Conservation (phyloP, 176 grass and related monocot species). For the Juncus effusus region DNA sequence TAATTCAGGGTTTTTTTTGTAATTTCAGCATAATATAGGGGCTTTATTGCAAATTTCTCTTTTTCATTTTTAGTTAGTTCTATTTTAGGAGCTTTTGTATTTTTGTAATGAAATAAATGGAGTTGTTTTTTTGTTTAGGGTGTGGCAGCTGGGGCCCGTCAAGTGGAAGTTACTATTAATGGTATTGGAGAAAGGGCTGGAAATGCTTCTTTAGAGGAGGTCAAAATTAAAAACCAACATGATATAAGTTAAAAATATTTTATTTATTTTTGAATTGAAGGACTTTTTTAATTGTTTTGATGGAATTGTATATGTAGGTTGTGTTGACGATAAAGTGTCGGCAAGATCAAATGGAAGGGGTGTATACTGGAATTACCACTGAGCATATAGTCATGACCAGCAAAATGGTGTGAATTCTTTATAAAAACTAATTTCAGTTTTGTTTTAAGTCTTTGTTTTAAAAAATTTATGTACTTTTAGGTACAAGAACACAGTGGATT, state of each 20-base stretch:
- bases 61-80: too few relatives aligned
- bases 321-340: constrained; percentile 89
- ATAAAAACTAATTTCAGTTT: background rate
- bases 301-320: constrained; percentile 37
- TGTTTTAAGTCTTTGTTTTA: constrained; percentile 10
- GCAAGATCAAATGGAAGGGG: constrained; percentile 62
- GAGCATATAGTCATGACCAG: constrained; percentile 82
- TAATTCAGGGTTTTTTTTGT: too few relatives aligned
- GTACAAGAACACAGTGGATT: constrained; percentile 97
- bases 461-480: constrained; percentile 35
- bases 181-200: constrained; percentile 97
- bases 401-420: constrained; percentile 61
- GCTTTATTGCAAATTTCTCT: too few relatives aligned
- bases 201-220: constrained; percentile 99
- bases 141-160: constrained; percentile 72
- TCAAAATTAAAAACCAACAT: background rate
- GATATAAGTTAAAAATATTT: background rate
- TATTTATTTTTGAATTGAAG: constrained; percentile 15
- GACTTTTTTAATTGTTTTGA: background rate
- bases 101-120: constrained; percentile 1
- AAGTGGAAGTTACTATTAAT: constrained; percentile 97
- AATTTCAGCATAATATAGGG: too few relatives aligned
- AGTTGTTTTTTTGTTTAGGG: constrained; percentile 46
- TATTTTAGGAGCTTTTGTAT: background rate
- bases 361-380: constrained; percentile 85